Percentiles rank a stretch among this genome's conserved stretches.
Evolutionary conservation across 2,329 filamentous ascomycete genomes (phyloP).

Genomic region (Fusarium cyanostomum): DNA sequence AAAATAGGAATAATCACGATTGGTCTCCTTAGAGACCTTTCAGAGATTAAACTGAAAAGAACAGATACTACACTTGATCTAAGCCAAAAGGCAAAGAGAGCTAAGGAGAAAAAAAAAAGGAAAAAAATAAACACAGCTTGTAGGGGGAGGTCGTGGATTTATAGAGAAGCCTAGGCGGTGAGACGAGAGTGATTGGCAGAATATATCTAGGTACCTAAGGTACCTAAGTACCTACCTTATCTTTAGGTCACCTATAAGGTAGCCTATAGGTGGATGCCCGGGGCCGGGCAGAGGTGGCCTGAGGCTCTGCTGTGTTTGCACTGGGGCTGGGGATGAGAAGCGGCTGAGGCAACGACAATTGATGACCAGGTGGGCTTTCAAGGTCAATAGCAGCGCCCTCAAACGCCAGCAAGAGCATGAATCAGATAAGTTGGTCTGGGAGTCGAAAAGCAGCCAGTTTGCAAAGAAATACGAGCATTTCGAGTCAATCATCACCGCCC

Average conservation of each 20-base stretch:
- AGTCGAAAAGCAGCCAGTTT: too few relatives aligned
- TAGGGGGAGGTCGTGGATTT: conserved; percentile 25
- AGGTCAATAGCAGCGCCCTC: too few relatives aligned
- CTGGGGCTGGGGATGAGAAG: conserved; percentile 21
- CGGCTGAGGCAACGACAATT: conserved; percentile 8
- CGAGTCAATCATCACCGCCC: too few relatives aligned
- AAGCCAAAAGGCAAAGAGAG: conserved; percentile 70
- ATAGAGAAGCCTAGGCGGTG: conserved; percentile 42
- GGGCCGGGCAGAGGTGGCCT: too few relatives aligned
- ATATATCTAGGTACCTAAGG: conserved; percentile 18
- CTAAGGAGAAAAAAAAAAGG: conserved; percentile 50
- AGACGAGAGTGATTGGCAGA: conserved; percentile 39
- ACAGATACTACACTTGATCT: conserved; percentile 97
- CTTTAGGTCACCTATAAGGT: too few relatives aligned
- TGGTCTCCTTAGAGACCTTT: conserved; percentile 78
- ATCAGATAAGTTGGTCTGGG: too few relatives aligned
- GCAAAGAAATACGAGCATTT: too few relatives aligned
- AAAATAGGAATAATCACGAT: conserved; percentile 82
- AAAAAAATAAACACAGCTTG: conserved; percentile 28
- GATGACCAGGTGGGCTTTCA: too few relatives aligned
- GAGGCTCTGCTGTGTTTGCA: conserved; percentile 3
- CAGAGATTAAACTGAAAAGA: conserved; percentile 98
- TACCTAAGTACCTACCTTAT: too few relatives aligned
- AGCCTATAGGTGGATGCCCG: too few relatives aligned
- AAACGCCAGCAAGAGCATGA: too few relatives aligned